Evolutionary conservation across 345 rosid species (phyloP).

Genomic region (Ailanthus altissimus): DNA sequence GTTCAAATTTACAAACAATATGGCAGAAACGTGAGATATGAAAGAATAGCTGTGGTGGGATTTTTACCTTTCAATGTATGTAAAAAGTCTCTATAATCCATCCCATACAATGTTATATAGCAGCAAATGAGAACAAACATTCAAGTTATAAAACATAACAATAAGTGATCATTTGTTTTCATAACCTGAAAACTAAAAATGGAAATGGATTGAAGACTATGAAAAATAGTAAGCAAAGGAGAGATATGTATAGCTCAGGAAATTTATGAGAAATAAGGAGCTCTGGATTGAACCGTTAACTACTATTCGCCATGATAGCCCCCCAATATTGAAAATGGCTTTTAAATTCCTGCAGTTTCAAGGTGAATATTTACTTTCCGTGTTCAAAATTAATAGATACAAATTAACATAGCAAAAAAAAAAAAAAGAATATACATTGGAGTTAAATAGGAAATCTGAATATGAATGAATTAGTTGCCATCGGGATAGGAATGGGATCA

Average conservation of each 20-base stretch:
- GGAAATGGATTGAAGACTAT: neutral
- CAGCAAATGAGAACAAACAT: slow-evolving; percentile 4
- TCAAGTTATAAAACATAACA: neutral
- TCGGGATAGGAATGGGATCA: no score
- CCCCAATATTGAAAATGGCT: neutral
- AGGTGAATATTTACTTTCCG: neutral
- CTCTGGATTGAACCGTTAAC: slow-evolving; percentile 50
- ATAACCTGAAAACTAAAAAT: no score
- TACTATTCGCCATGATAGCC: slow-evolving; percentile 37
- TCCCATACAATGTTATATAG: neutral
- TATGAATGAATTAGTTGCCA: no score
- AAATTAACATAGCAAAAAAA: no score
- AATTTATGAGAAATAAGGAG: slow-evolving; percentile 61
- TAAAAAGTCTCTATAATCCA: slow-evolving; percentile 40
- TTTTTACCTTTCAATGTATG: slow-evolving; percentile 74
- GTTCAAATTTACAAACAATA: neutral
- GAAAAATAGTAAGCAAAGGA: neutral
- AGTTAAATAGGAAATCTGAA: no score
- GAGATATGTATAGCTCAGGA: slow-evolving; percentile 65
- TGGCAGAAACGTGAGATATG: neutral
- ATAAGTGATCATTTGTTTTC: no score
- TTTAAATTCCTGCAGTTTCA: neutral
- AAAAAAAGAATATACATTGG: no score
- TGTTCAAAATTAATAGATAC: no score
- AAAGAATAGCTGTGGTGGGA: neutral